These are phyloP conservation scores for Clonostachys byssicola DNA, from an alignment of 2,329 filamentous ascomycete species.

Conservation along the genomic window DNA sequence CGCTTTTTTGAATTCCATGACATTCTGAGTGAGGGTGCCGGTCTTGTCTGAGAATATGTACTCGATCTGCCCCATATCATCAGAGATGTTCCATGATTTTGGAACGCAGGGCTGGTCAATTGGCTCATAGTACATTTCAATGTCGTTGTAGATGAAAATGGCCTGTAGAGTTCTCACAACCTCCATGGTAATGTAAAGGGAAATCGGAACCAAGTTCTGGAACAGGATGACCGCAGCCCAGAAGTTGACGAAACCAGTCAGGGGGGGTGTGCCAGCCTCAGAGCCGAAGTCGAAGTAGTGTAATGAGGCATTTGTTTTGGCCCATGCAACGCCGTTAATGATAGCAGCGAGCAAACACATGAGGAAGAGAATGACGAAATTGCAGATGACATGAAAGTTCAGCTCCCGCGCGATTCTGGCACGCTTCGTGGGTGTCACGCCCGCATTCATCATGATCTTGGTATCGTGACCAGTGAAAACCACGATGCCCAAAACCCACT, in stretches of 20 bases:
- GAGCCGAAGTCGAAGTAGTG: constrained; percentile 83
- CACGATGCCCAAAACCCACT: constrained; percentile 91
- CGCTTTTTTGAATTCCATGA: constrained; percentile 99
- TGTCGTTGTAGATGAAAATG: constrained; percentile 95
- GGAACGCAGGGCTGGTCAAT: constrained; percentile 94
- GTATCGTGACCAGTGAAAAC: constrained; percentile 94
- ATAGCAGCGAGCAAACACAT: constrained; percentile 89
- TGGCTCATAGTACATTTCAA: constrained; percentile 94
- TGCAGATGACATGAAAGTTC: constrained; percentile 97
- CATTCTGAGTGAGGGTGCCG: constrained; percentile 90
- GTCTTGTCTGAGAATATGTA: constrained; percentile 99
- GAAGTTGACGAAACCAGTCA: constrained; percentile 94
- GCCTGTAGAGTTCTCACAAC: constrained; percentile 92
- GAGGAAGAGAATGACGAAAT: constrained; percentile 82
- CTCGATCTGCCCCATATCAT: constrained; percentile 96
- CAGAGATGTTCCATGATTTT: constrained; percentile 98
- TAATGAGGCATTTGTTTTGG: constrained; percentile 67
- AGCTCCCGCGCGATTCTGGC: constrained; percentile 87
- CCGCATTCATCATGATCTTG: constrained; percentile 99
- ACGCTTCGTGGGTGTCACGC: constrained; percentile 90
- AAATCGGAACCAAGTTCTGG: constrained; percentile 98
- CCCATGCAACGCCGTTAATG: constrained; percentile 81
- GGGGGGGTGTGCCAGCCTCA: constrained; percentile 66
- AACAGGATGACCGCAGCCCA: constrained; percentile 94
- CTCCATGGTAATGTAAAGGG: constrained; percentile 94